A percentile compares a stretch with the other conserved stretches of the same genome.
Conservation (phyloP, 441 rosid species). For the Iberis amara region DNA sequence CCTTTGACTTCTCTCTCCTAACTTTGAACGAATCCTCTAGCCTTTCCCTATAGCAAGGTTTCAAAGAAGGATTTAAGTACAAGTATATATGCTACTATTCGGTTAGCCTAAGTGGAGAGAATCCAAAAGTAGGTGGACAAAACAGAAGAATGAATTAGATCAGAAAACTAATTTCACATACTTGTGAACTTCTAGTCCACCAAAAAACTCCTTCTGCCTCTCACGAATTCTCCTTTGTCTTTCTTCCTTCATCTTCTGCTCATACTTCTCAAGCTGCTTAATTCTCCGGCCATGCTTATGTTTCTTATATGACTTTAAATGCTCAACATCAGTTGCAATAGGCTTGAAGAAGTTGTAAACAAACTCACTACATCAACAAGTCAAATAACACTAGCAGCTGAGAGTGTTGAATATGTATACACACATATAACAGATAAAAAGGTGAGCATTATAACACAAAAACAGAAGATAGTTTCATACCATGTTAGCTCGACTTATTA, state of each 20-base stretch:
- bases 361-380: conserved; percentile 54
- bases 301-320: conserved; percentile 71
- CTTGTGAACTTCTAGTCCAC: conserved; percentile 91
- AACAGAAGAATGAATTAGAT: not conserved
- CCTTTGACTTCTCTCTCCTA: conserved; percentile 86
- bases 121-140: not conserved
- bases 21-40: conserved; percentile 78
- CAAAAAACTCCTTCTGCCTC: conserved; percentile 93
- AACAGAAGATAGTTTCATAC: not conserved
- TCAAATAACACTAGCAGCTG: conserved; percentile 17
- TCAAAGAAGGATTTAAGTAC: conserved; percentile 18
- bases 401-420: conserved; percentile 1
- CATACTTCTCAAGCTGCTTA: conserved; percentile 82
- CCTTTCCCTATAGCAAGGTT: conserved; percentile 61
- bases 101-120: conserved; percentile 8
- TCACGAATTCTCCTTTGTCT: conserved; percentile 92
- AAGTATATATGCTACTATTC: conserved; percentile 4
- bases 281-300: conserved; percentile 92
- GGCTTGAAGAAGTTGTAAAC: conserved; percentile 81
- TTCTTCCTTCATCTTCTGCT: conserved; percentile 95
- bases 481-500: not conserved
- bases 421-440: conserved; percentile 9
- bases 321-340: conserved; percentile 65
- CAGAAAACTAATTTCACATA: conserved; percentile 32
- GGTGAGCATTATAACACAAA: not conserved